Evolutionary conservation across 2,329 filamentous ascomycete genomes (phyloP), one percentile per base, ranked within the genome.

Genomic region (Didymella pinodella): DNA sequence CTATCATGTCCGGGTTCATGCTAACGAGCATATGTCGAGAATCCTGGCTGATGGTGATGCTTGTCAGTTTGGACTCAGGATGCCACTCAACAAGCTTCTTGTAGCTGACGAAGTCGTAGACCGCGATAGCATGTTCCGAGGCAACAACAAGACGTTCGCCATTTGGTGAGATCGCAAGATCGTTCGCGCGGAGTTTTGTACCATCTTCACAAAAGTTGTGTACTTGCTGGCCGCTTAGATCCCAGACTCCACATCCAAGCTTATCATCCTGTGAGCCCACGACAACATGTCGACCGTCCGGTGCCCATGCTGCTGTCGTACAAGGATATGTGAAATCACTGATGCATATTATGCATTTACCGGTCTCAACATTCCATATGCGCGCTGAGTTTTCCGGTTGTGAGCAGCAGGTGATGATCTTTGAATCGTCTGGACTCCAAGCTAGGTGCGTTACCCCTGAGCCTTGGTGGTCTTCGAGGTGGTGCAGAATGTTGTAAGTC

Each of bases 391-490:
- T 86, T 71, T 96, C 77, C 43, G 71, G 69, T 44, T 73, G 91
- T 65, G 87, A 84, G 16, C 87, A 90, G 74, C 94, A 98, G 16
- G 90, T 94, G 38, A 98, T 87, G 32, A 99, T 83, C 78, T 91
- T 91, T 1, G 85, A 85, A 77, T 96, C 92, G 75, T 99, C 92
- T 5, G 93, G 95, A 73, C 93, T 97, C 92, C 95, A 99, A 1
- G 91, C 84, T 4, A 96, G 79, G 69, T 93, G 92, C 20, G 90
- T 89, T 12, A 97, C 89, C 0, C 91, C 90, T 6, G 90, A 89
- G 3, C 57, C 63, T 1, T 86, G 83, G 67, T 96, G 91, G 4
- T 89, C 87, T 4, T 81, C 80, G 10, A 96, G 79, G 45, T 77
- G 83, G 55, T 88, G 84, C 3, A 90, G 70, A 7, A 90, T 80